Evolutionary conservation across 2,329 filamentous ascomycete species (phyloP).

Genomic region (Teratosphaeria nubilosa): DNA sequence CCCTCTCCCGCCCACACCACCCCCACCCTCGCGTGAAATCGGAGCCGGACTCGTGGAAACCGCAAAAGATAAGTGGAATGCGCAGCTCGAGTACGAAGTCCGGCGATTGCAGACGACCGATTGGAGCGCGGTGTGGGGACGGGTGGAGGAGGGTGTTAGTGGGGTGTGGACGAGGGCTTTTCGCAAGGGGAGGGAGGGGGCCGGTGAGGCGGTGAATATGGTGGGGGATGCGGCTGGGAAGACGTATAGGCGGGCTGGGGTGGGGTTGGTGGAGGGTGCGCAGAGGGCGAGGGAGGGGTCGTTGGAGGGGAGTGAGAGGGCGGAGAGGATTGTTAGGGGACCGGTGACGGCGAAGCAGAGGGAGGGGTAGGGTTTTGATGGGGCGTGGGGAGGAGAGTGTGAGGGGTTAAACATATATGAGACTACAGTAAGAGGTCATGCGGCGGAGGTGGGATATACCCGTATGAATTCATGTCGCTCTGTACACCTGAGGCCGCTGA

Average conservation of each 20-base stretch:
- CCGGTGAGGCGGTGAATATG: background rate
- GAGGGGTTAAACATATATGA: background rate
- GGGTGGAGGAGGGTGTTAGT: conserved; percentile 31
- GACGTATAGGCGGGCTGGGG: background rate
- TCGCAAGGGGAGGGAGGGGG: background rate
- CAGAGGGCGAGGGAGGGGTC: background rate
- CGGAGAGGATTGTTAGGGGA: background rate
- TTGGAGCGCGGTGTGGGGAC: conserved; percentile 33
- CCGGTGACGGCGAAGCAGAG: background rate
- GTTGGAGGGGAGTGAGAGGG: background rate
- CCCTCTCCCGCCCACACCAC: conserved; percentile 30
- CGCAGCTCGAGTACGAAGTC: conserved; percentile 35
- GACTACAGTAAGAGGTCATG: background rate
- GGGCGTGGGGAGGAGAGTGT: background rate
- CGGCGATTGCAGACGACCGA: conserved; percentile 34
- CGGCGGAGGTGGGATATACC: background rate
- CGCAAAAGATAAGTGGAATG: conserved; percentile 42
- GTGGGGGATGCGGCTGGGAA: background rate
- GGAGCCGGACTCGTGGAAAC: conserved; percentile 34
- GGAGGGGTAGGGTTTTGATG: background rate
- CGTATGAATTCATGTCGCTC: background rate
- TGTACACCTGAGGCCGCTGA: background rate
- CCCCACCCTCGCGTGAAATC: conserved; percentile 29
- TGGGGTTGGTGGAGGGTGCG: background rate
- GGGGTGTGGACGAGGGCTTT: conserved; percentile 17